Percentiles rank a stretch among this genome's conserved stretches.
phyloP scores from a whole-genome alignment of 305 asterid genomes.

The Vinca major region DNA sequence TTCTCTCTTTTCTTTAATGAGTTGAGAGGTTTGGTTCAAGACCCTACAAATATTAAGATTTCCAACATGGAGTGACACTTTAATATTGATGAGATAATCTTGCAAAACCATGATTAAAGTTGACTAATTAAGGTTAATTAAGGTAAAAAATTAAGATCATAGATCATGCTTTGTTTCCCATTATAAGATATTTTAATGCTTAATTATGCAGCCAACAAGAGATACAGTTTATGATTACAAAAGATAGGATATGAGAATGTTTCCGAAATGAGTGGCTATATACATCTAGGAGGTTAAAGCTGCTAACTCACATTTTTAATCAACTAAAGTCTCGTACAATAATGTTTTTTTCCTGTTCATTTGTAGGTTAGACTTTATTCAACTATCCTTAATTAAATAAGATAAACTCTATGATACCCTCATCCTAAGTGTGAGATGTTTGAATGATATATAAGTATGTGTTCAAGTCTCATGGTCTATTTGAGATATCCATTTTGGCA shows the following conservation, averaged over 20 bases:
- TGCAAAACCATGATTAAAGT: conserved; percentile 5
- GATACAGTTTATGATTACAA: conserved; percentile 21
- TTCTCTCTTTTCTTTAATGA: no score
- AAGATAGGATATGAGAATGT: conserved; percentile 14
- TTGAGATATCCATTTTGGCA: no score
- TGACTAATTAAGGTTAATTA: conserved; percentile 10
- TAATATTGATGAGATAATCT: not conserved
- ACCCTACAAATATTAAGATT: not conserved
- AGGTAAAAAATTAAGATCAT: conserved; percentile 5
- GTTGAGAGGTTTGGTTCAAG: not conserved
- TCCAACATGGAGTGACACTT: not conserved
- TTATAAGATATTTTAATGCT: conserved; percentile 8
- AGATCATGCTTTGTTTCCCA: conserved; percentile 17
- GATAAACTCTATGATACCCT: no score
- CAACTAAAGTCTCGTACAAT: not conserved
- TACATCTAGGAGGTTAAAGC: conserved; percentile 15
- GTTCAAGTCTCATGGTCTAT: no score
- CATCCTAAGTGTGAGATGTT: no score
- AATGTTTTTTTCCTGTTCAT: no score
- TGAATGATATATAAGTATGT: no score
- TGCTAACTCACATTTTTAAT: not conserved
- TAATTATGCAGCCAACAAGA: not conserved
- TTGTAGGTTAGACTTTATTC: no score
- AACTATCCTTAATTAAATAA: no score
- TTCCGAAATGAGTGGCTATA: conserved; percentile 12